phyloP scores from a whole-genome alignment of 2,329 filamentous ascomycete species.

The Apiospora rasikravindrae region DNA sequence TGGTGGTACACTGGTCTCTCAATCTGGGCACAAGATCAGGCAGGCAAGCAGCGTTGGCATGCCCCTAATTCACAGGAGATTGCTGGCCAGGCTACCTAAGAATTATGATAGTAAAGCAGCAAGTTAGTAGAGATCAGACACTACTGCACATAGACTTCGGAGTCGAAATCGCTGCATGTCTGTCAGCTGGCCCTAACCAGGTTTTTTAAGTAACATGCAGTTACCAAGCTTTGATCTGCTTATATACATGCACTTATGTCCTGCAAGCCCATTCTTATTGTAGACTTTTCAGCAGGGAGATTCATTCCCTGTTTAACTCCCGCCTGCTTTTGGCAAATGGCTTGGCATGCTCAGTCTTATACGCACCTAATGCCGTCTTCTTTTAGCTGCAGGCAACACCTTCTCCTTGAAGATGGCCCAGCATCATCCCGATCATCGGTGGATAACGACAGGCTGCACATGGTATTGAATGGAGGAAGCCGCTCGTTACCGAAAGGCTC shows the following conservation, averaged over 20 bases:
- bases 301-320: neutral
- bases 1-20: neutral
- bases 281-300: neutral
- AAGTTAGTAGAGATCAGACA: neutral
- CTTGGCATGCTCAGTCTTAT: neutral
- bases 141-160: neutral
- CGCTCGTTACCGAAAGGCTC: neutral
- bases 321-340: neutral
- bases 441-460: neutral
- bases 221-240: neutral
- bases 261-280: neutral
- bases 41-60: neutral
- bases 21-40: neutral
- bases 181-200: neutral
- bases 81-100: neutral
- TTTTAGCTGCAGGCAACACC: neutral
- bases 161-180: neutral
- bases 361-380: neutral
- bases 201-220: neutral
- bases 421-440: slow-evolving; percentile 34
- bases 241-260: neutral
- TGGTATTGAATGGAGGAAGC: neutral
- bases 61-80: neutral
- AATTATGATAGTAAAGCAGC: neutral
- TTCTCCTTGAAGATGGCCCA: slow-evolving; percentile 47